Evolutionary conservation across 2,329 filamentous ascomycete species (phyloP), one percentile per base, ranked within the genome.

Genomic region (Eutypella sp.): DNA sequence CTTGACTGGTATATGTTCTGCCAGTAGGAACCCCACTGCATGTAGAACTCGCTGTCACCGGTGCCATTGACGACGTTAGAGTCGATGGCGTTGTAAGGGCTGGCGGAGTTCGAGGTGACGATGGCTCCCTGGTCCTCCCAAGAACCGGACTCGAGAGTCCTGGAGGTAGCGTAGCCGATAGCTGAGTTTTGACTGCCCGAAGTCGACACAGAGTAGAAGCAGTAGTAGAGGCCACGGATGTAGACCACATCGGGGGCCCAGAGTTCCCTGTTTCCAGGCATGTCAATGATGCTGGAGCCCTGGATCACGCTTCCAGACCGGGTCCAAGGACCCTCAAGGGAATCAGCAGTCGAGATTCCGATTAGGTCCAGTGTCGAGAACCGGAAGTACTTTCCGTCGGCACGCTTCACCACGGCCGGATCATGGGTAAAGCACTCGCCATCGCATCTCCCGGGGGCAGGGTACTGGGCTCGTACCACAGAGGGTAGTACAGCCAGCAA

Each of bases 11-110:
- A 82, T 40, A 84, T 67, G 50, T 78, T 74, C 4, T 65, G 62
- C 79, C 79, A 85, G 67, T 82, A 85, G 2, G 75, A 80, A 6
- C 81, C 82, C 50, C 83, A 86, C 41, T 69, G 74, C 56, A 79
- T 57, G 40, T 72, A 70, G 47, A 67, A 70, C 4, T 50, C 60
- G 11, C 53, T 48, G 37, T 51, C 61, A 6, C 57, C 60, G 2
- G 63, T 65, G 7, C 65, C 67, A 3, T 65, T 55, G 34, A 74
- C 60, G 2, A 78, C 51, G 45, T 75, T 75, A 1, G 63, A 59
- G 52, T 79, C 82, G 50, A 86, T 78, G 9, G 74, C 71, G 49
- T 78, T 78, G 57, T 76, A 79, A 0, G 61, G 43, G 43, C 66
- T 69, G 13, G 60, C 45, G 18, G 57, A 24, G 42, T 58, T 48